Conservation (phyloP, 2,329 filamentous ascomycete genomes). For the Fusarium phyllophilum region DNA sequence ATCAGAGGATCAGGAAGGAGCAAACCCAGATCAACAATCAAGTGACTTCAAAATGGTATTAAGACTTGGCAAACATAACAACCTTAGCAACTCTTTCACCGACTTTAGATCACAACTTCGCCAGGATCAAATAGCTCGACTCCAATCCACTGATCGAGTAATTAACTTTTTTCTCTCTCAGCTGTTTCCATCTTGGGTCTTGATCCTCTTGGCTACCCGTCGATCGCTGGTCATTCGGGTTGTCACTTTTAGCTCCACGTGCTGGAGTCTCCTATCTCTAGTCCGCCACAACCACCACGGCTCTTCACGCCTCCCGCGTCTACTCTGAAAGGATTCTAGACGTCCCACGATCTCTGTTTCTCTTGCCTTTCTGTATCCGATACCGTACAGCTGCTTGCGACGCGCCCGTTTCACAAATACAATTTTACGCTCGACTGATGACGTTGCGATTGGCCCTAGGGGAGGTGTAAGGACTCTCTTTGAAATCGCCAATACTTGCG, state of each 20-base stretch:
- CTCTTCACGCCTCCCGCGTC: slow-evolving; percentile 30
- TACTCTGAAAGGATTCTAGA: slow-evolving; percentile 22
- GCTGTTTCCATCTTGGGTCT: slow-evolving; percentile 1
- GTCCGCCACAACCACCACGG: slow-evolving; percentile 35
- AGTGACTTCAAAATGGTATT: slow-evolving; percentile 18
- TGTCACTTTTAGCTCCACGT: slow-evolving; percentile 41
- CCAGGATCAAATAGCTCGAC: not conserved
- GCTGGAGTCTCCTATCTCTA: slow-evolving; percentile 41
- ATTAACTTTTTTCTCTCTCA: slow-evolving; percentile 3
- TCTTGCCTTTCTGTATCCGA: slow-evolving; percentile 3
- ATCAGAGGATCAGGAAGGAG: slow-evolving; percentile 38
- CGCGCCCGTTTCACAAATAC: slow-evolving; percentile 5
- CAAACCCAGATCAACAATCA: slow-evolving; percentile 17
- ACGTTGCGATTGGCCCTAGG: slow-evolving; percentile 40
- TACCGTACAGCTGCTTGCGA: slow-evolving; percentile 18
- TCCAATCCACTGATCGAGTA: not conserved
- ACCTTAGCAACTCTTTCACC: not conserved
- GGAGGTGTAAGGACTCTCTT: slow-evolving; percentile 32
- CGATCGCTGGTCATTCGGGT: slow-evolving; percentile 42
- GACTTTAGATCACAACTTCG: not conserved
- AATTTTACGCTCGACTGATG: slow-evolving; percentile 36
- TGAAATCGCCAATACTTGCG: slow-evolving; percentile 30
- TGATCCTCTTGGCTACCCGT: slow-evolving; percentile 19
- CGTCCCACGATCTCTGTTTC: slow-evolving; percentile 33
- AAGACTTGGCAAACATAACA: not conserved